Percentiles rank a stretch among this genome's conserved stretches.
Evolutionary conservation across 495 filamentous ascomycete species (phyloP).

Genomic region (Aspergillus incahuasiensis): DNA sequence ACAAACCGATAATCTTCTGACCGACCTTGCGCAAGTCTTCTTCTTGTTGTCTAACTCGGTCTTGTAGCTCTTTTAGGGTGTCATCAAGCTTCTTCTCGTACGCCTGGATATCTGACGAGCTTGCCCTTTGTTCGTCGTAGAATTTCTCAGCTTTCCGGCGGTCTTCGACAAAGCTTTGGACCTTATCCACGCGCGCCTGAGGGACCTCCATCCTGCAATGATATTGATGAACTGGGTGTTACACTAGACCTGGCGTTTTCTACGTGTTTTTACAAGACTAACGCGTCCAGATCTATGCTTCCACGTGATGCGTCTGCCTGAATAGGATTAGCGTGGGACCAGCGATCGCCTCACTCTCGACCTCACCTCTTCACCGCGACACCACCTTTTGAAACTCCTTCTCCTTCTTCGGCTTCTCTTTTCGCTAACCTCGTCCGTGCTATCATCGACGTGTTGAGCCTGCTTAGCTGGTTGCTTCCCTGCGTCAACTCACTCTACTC

Average conservation of each 20-base stretch:
- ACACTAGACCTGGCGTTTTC: neutral
- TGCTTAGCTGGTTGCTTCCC: neutral
- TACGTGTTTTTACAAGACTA: too few species aligned
- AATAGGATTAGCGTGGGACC: conserved; percentile 22
- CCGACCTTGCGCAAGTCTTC: conserved; percentile 52
- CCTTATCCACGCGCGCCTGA: conserved; percentile 31
- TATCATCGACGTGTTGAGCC: conserved; percentile 1
- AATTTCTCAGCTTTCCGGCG: conserved; percentile 34
- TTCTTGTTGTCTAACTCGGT: conserved; percentile 61
- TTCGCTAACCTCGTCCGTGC: neutral
- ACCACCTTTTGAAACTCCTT: conserved; percentile 11
- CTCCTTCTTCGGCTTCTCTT: conserved; percentile 16
- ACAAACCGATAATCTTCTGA: neutral
- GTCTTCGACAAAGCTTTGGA: conserved; percentile 35
- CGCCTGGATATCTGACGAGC: conserved; percentile 28
- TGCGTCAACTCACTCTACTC: neutral
- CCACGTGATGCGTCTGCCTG: neutral
- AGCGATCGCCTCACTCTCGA: conserved; percentile 18
- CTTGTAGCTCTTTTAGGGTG: conserved; percentile 60
- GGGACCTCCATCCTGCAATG: conserved; percentile 29
- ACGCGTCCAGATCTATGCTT: too few species aligned
- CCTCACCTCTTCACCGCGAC: conserved; percentile 27
- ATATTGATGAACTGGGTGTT: too few species aligned
- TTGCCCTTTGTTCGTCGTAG: conserved; percentile 30
- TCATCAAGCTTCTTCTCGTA: conserved; percentile 54